A percentile compares a stretch with the other conserved stretches of the same genome.
phyloP scores from a whole-genome alignment of 768 basidiomycete genomes.

The Suillus spraguei region DNA sequence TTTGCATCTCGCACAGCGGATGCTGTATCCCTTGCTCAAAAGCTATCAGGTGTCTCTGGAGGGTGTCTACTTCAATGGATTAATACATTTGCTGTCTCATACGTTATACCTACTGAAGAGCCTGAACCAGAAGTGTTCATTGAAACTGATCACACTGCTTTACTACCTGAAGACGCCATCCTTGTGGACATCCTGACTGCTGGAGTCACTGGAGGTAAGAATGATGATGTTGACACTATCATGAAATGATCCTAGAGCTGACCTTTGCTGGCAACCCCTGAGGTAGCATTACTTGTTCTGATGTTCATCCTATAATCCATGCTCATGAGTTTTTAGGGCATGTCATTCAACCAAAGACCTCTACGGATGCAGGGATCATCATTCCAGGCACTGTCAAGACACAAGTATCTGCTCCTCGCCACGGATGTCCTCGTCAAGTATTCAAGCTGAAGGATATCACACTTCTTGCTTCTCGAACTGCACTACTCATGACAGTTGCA shows the following conservation, averaged over 20 bases:
- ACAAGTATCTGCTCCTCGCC: neutral
- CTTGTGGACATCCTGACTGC: neutral
- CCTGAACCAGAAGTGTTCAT: neutral
- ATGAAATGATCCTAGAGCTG: neutral
- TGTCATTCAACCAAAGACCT: neutral
- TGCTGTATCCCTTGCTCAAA: neutral
- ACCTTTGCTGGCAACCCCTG: neutral
- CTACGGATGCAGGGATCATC: neutral
- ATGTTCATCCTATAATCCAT: neutral
- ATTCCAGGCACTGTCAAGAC: neutral
- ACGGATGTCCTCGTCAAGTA: neutral
- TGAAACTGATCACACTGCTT: neutral
- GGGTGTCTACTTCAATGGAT: neutral
- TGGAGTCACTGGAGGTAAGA: neutral
- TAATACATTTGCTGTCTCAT: neutral
- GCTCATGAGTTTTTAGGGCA: neutral
- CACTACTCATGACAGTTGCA: slow-evolving; percentile 8
- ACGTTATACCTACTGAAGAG: neutral
- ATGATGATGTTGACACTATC: neutral
- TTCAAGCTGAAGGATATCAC: slow-evolving; percentile 9
- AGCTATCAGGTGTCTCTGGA: slow-evolving; percentile 2
- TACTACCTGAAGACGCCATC: neutral
- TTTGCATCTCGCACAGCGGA: neutral
- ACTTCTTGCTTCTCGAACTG: slow-evolving; percentile 8
- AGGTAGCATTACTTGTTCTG: neutral